phyloP scores from a whole-genome alignment of 495 filamentous ascomycete genomes.

The Neurospora hispaniola region DNA sequence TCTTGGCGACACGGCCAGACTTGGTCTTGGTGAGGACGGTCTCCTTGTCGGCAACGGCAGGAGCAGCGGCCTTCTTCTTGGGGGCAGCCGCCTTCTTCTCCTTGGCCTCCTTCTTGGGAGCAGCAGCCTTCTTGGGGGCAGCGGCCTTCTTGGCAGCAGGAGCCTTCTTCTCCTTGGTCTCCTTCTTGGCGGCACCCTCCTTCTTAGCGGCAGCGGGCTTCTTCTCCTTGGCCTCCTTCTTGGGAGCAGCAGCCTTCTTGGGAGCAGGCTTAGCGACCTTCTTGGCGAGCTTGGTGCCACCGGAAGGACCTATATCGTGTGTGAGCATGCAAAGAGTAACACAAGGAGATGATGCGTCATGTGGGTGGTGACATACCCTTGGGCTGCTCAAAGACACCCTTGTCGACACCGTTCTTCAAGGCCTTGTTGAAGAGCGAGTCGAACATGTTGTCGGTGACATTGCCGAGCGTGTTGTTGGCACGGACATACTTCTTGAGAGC shows the following conservation, averaged over 20 bases:
- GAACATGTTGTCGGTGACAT: conserved; percentile 60
- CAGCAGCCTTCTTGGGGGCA: conserved; percentile 24
- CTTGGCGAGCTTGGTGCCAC: conserved; percentile 93
- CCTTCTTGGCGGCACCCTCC: conserved; percentile 15
- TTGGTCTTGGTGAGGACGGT: conserved; percentile 77
- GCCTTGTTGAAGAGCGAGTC: conserved; percentile 90
- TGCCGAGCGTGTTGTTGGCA: conserved; percentile 79
- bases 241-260: conserved; percentile 29
- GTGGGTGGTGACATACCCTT: conserved; percentile 60
- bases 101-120: conserved; percentile 27
- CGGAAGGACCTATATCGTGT: conserved; percentile 59
- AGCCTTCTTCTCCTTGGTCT: conserved; percentile 16
- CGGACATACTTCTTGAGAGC: conserved; percentile 97
- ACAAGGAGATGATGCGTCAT: background rate
- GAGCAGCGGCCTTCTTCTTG: conserved; percentile 30
- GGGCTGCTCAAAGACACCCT: conserved; percentile 80
- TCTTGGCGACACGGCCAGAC: conserved; percentile 80
- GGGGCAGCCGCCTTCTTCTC: conserved; percentile 38
- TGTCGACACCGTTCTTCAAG: conserved; percentile 79
- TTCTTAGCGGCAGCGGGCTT: conserved; percentile 34
- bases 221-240: conserved; percentile 30
- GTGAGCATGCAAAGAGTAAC: conserved; percentile 8
- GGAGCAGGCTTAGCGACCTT: conserved; percentile 44
- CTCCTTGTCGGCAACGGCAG: conserved; percentile 39
- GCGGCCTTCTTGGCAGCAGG: conserved; percentile 10